phyloP scores from a whole-genome alignment of 768 basidiomycete species.

The Pisolithus microcarpus region DNA sequence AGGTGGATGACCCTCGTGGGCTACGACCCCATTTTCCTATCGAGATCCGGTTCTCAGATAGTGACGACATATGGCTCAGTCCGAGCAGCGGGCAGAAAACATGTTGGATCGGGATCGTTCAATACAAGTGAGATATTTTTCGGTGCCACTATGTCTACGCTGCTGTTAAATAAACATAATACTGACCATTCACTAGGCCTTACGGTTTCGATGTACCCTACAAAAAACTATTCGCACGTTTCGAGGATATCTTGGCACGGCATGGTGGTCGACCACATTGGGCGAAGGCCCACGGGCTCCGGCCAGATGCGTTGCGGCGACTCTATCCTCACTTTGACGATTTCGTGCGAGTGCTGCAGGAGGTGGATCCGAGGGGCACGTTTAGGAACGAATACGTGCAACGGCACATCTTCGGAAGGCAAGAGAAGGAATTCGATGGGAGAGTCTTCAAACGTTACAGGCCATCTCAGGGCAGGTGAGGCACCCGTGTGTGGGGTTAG shows the following conservation, averaged over 20 bases:
- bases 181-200: constrained; percentile 43
- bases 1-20: constrained; percentile 61
- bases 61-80: constrained; percentile 92
- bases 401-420: constrained; percentile 74
- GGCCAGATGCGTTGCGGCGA: constrained; percentile 51
- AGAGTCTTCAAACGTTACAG: constrained; percentile 40
- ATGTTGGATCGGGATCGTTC: constrained; percentile 96
- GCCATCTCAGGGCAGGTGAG: constrained; percentile 6
- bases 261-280: constrained; percentile 89
- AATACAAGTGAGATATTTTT: constrained; percentile 69
- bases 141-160: background rate
- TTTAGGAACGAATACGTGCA: constrained; percentile 88
- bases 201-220: constrained; percentile 83
- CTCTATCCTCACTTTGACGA: constrained; percentile 80
- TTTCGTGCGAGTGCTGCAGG: constrained; percentile 58
- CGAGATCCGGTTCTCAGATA: constrained; percentile 83
- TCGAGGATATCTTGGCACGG: constrained; percentile 60
- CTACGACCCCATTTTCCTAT: constrained; percentile 87
- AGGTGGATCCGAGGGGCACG: constrained; percentile 67
- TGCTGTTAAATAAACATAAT: constrained; percentile 1
- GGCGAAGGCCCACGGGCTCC: constrained; percentile 84
- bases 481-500: background rate
- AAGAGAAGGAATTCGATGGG: constrained; percentile 30
- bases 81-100: constrained; percentile 75
- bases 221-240: constrained; percentile 64